A percentile compares a stretch with the other conserved stretches of the same genome.
Conservation (phyloP, 208 protist genomes). For the Vickermania ingenoplastis region DNA sequence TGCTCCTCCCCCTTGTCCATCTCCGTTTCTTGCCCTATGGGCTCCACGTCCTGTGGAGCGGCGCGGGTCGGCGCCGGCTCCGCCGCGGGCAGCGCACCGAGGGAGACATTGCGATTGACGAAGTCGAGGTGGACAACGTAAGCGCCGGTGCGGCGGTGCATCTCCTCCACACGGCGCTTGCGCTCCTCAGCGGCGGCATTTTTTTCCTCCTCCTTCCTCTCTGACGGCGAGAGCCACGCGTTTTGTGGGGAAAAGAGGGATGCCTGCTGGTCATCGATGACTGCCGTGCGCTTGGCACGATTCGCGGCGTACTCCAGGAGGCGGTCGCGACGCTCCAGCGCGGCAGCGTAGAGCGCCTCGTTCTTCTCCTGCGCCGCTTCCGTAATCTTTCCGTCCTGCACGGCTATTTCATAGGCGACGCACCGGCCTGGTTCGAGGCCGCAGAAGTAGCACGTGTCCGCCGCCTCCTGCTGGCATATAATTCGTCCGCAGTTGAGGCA, state of each 20-base stretch:
- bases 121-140: constrained; percentile 76
- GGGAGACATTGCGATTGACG: constrained; percentile 59
- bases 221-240: constrained; percentile 64
- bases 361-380: constrained; percentile 59
- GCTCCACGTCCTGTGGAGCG: too few species aligned
- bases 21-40: too few species aligned
- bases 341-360: constrained; percentile 46
- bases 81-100: constrained; percentile 32
- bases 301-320: constrained; percentile 72
- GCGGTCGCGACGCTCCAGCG: constrained; percentile 54
- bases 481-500: constrained; percentile 87
- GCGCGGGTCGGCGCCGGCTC: background rate
- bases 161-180: constrained; percentile 34
- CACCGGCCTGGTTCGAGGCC: constrained; percentile 56
- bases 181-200: constrained; percentile 39
- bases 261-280: constrained; percentile 82
- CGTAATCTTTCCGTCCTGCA: constrained; percentile 67
- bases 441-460: constrained; percentile 77
- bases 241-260: constrained; percentile 59
- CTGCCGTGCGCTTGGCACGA: constrained; percentile 58
- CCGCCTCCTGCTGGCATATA: constrained; percentile 82
- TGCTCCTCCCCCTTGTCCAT: constrained; percentile 1
- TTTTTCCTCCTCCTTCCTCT: constrained; percentile 43
- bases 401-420: constrained; percentile 68
- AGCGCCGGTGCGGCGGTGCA: constrained; percentile 48